phyloP scores from a whole-genome alignment of 1,139 yeast species.

The Wickerhamomyces sp. region DNA sequence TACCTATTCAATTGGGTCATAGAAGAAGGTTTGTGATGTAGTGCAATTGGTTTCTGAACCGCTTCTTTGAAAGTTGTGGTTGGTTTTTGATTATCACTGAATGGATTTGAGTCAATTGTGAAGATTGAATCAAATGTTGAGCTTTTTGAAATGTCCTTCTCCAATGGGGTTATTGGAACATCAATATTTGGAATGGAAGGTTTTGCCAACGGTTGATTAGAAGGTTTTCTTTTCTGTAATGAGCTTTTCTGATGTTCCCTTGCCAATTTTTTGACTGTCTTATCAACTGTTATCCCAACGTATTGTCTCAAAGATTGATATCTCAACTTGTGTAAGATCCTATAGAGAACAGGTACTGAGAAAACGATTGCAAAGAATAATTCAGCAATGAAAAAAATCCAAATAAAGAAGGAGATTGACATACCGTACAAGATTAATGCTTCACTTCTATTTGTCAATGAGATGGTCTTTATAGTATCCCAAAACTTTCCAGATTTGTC shows the following conservation, averaged over 20 bases:
- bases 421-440: slow-evolving; percentile 70
- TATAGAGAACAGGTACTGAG: slow-evolving; percentile 50
- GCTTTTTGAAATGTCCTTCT: not conserved
- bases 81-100: slow-evolving; percentile 1
- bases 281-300: slow-evolving; percentile 53
- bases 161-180: not conserved
- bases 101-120: slow-evolving; percentile 4
- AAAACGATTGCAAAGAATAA: slow-evolving; percentile 53
- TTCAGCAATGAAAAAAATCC: slow-evolving; percentile 63
- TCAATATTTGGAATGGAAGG: slow-evolving; percentile 11
- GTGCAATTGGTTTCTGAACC: slow-evolving; percentile 8
- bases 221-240: slow-evolving; percentile 13
- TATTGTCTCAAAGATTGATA: slow-evolving; percentile 46
- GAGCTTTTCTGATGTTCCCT: slow-evolving; percentile 38
- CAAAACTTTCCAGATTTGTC: slow-evolving; percentile 45
- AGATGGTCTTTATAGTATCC: slow-evolving; percentile 52
- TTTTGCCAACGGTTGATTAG: slow-evolving; percentile 2
- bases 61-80: slow-evolving; percentile 2
- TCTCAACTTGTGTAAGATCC: slow-evolving; percentile 35
- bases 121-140: slow-evolving; percentile 7
- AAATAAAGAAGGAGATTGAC: slow-evolving; percentile 71
- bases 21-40: slow-evolving; percentile 8
- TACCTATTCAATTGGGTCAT: slow-evolving; percentile 4
- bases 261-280: slow-evolving; percentile 48
- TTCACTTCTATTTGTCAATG: slow-evolving; percentile 54